phyloP scores from a whole-genome alignment of 1,139 yeast genomes.

The Eremothecium cymbalariae region DNA sequence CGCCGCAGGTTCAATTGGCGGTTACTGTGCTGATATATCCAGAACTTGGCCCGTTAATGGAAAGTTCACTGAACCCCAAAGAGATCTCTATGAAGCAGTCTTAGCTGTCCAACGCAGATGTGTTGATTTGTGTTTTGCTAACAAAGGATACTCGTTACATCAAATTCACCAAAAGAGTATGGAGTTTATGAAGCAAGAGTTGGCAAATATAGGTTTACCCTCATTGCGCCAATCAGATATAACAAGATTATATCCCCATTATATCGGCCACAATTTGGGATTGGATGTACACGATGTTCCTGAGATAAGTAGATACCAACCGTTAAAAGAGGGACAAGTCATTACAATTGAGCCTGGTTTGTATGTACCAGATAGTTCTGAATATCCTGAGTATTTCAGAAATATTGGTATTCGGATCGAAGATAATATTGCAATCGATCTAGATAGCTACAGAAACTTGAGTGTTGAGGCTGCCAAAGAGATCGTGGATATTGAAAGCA shows the following conservation, averaged over 20 bases:
- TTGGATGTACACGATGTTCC: conserved; percentile 87
- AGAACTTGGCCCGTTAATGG: conserved; percentile 89
- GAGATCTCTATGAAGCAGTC: conserved; percentile 82
- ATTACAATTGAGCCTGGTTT: conserved; percentile 93
- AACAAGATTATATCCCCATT: conserved; percentile 75
- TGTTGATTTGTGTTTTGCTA: conserved; percentile 50
- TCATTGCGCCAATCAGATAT: conserved; percentile 45
- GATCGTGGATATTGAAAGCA: conserved; percentile 63
- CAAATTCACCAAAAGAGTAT: conserved; percentile 73
- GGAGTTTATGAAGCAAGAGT: conserved; percentile 48
- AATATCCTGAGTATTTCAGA: conserved; percentile 72
- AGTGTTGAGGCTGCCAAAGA: conserved; percentile 84
- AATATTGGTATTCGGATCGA: conserved; percentile 93
- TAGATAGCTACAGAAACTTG: conserved; percentile 48
- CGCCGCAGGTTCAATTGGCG: conserved; percentile 92
- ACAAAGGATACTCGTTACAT: conserved; percentile 49
- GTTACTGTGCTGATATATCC: conserved; percentile 92
- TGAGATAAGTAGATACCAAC: conserved; percentile 44
- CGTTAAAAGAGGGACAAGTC: conserved; percentile 56
- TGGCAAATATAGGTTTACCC: conserved; percentile 64
- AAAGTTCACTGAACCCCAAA: conserved; percentile 67
- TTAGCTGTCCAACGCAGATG: conserved; percentile 74
- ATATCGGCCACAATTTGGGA: conserved; percentile 92
- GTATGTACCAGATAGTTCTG: conserved; percentile 62
- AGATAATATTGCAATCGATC: conserved; percentile 80